Evolutionary conservation across 106 monocot genomes (phyloP).

Genomic region (Triglochin maritima): DNA sequence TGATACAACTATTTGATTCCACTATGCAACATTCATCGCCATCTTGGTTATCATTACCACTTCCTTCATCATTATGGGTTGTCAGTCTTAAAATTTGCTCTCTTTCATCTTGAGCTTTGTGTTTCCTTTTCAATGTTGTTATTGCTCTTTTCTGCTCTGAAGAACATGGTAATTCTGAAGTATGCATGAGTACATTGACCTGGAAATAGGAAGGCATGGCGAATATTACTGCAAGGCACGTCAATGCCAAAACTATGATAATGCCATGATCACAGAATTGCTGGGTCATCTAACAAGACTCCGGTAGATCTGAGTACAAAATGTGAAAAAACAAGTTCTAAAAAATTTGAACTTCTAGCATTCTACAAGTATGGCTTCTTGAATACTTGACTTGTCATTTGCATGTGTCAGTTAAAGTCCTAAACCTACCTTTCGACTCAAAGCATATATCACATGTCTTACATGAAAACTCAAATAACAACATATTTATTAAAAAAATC

Average conservation of each 20-base stretch:
- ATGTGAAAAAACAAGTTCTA: too few species aligned
- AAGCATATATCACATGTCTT: too few species aligned
- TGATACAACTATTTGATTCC: neutral
- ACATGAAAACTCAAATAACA: too few species aligned
- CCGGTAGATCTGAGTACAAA: too few species aligned
- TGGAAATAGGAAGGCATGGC: slow-evolving; percentile 12
- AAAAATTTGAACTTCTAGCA: too few species aligned
- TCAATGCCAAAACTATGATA: neutral
- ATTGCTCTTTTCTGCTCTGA: slow-evolving; percentile 28
- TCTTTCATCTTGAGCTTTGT: slow-evolving; percentile 35
- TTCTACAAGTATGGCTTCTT: too few species aligned
- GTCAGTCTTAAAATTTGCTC: slow-evolving; percentile 8
- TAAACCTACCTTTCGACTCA: too few species aligned
- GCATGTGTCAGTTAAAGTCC: too few species aligned
- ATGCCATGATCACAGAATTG: too few species aligned
- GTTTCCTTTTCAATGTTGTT: slow-evolving; percentile 35
- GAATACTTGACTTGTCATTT: too few species aligned
- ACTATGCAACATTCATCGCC: neutral
- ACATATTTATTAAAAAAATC: too few species aligned
- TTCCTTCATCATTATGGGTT: neutral
- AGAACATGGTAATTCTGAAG: slow-evolving; percentile 29
- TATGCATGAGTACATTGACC: slow-evolving; percentile 72
- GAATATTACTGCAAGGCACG: neutral
- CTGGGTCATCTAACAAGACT: too few species aligned
- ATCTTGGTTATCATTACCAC: neutral